These are phyloP conservation scores for Citrus australasica DNA, from an alignment of 345 rosid species.

Conservation along the genomic window DNA sequence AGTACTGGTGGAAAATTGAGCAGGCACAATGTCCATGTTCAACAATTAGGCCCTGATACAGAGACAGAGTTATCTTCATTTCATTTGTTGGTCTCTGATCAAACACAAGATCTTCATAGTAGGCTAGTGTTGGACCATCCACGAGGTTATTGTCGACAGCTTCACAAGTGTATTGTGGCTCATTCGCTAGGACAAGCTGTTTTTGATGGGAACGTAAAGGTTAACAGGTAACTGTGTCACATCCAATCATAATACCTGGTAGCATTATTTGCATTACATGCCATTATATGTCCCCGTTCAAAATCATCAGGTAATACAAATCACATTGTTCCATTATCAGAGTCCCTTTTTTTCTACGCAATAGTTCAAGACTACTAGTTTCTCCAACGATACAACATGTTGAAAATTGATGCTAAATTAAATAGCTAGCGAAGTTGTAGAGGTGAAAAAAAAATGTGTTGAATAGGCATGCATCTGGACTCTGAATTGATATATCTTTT, in stretches of 20 bases:
- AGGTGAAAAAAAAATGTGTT: no score
- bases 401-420: neutral
- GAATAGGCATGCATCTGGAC: neutral
- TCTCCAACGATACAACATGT: no score
- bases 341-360: neutral
- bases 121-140: constrained; percentile 88
- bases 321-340: neutral
- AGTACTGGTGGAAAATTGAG: constrained; percentile 92
- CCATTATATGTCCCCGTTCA: neutral
- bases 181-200: constrained; percentile 90
- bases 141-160: constrained; percentile 67
- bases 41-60: constrained; percentile 85
- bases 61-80: constrained; percentile 75
- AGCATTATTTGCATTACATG: neutral
- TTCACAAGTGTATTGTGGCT: constrained; percentile 94
- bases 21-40: constrained; percentile 88
- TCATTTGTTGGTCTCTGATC: constrained; percentile 65
- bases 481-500: neutral
- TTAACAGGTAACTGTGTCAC: constrained; percentile 58
- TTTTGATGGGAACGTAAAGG: constrained; percentile 85
- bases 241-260: neutral
- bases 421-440: neutral
- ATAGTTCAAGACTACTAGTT: no score
- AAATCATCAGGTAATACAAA: neutral
- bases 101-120: constrained; percentile 91